Evolutionary conservation across 2,329 filamentous ascomycete species (phyloP).

Genomic region (Aspergillus quadricinctus): DNA sequence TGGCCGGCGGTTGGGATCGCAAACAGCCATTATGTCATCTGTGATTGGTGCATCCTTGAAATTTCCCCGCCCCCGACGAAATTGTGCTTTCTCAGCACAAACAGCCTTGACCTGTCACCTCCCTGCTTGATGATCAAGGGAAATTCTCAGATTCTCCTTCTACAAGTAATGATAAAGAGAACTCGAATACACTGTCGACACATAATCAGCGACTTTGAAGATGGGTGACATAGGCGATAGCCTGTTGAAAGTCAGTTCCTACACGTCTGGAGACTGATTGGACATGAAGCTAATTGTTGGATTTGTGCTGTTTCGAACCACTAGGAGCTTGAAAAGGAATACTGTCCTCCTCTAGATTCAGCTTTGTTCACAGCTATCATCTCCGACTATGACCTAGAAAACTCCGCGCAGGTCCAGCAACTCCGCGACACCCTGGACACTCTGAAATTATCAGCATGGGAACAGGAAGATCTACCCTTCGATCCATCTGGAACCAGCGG

Average conservation of each 20-base stretch:
- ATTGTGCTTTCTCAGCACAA: conserved; percentile 1
- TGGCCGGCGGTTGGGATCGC: neutral
- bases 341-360: conserved; percentile 71
- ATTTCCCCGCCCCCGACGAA: neutral
- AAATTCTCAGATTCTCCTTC: neutral
- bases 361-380: conserved; percentile 71
- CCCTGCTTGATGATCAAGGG: neutral
- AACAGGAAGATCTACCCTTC: conserved; percentile 62
- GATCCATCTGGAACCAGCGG: conserved; percentile 69
- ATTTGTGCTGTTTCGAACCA: neutral
- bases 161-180: conserved; percentile 1
- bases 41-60: neutral
- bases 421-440: conserved; percentile 60
- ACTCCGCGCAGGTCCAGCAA: conserved; percentile 48
- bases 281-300: neutral
- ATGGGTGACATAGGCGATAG: conserved; percentile 7
- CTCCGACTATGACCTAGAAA: conserved; percentile 64
- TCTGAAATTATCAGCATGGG: conserved; percentile 67
- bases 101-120: neutral
- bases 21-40: neutral
- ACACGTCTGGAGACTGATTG: neutral
- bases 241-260: conserved; percentile 6
- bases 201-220: conserved; percentile 7
- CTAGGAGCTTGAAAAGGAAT: conserved; percentile 58
- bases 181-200: conserved; percentile 1